Conservation (phyloP, 192 early-diverging fungal genomes). For the Gryganskiella cystojenkinii region DNA sequence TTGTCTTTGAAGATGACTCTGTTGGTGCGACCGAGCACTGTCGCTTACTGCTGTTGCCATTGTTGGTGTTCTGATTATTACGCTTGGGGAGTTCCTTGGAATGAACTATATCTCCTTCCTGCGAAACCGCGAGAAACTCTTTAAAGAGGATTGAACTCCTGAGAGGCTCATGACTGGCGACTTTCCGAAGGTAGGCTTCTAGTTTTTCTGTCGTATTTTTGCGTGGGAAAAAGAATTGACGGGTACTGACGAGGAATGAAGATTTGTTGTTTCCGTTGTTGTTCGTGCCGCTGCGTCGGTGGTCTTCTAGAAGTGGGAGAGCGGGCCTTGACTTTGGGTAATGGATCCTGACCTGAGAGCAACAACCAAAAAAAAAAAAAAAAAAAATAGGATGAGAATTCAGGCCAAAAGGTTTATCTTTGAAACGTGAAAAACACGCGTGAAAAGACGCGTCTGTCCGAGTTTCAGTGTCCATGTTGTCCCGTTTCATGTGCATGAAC, state of each 20-base stretch:
- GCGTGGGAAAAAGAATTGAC: conserved; percentile 48
- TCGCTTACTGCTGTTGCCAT: background rate
- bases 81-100: conserved; percentile 45
- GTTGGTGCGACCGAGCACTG: background rate
- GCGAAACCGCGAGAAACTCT: conserved; percentile 60
- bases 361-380: conserved; percentile 2
- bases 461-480: too few species aligned
- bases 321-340: conserved; percentile 56
- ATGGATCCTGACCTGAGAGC: conserved; percentile 43
- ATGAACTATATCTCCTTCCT: conserved; percentile 58
- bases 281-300: conserved; percentile 12
- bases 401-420: too few species aligned
- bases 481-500: too few species aligned
- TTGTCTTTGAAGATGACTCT: too few species aligned
- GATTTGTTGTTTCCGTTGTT: background rate
- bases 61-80: background rate
- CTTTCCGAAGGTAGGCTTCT: conserved; percentile 59
- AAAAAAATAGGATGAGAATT: too few species aligned
- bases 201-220: conserved; percentile 62
- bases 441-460: too few species aligned
- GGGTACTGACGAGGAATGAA: conserved; percentile 47
- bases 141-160: conserved; percentile 52
- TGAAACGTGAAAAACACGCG: too few species aligned
- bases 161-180: conserved; percentile 49
- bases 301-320: conserved; percentile 48